Conservation (phyloP, 1,139 yeast species). For the Ogataea hybrid region DNA sequence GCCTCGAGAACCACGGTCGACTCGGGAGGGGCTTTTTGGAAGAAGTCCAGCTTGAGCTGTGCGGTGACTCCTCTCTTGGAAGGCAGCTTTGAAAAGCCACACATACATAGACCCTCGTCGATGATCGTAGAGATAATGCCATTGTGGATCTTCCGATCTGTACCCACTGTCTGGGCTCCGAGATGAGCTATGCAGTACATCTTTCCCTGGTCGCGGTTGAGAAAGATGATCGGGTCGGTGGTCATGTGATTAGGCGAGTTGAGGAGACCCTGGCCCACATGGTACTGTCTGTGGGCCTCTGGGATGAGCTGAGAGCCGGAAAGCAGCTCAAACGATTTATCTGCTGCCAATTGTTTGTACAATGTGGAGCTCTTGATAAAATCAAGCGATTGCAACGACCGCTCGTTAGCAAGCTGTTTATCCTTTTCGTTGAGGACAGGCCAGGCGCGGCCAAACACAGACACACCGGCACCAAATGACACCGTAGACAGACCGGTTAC, state of each 20-base stretch:
- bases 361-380: conserved; percentile 36
- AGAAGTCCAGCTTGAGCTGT: conserved; percentile 60
- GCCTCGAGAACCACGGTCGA: no score
- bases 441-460: conserved; percentile 42
- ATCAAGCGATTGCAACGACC: conserved; percentile 32
- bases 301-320: conserved; percentile 53
- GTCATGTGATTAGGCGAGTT: conserved; percentile 62
- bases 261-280: conserved; percentile 65
- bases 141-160: conserved; percentile 78
- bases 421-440: conserved; percentile 37
- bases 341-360: conserved; percentile 35
- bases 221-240: conserved; percentile 63
- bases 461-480: conserved; percentile 46
- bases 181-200: conserved; percentile 65
- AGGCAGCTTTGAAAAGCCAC: conserved; percentile 87
- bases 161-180: conserved; percentile 64
- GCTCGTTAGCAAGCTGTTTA: conserved; percentile 34
- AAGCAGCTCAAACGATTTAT: conserved; percentile 31
- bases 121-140: conserved; percentile 81
- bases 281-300: conserved; percentile 55
- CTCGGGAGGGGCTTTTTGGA: no score
- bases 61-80: conserved; percentile 92
- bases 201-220: conserved; percentile 45
- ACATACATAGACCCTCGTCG: conserved; percentile 83
- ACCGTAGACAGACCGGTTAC: conserved; percentile 11